Evolutionary conservation across 352 stramenopile genomes (phyloP), one percentile per base, ranked within the genome.

Genomic region (Phytophthora constricta): DNA sequence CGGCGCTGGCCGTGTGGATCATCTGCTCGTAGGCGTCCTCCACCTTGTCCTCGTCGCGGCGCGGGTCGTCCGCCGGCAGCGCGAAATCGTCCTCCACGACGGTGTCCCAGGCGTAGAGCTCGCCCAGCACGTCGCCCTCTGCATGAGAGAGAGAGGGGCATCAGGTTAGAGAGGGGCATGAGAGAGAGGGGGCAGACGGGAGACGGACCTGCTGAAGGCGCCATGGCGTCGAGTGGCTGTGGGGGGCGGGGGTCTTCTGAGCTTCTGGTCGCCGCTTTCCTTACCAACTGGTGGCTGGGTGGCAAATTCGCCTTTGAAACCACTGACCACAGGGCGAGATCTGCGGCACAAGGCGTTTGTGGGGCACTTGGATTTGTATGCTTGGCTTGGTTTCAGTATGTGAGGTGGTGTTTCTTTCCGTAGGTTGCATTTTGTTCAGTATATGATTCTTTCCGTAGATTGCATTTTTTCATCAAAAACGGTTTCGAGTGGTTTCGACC

Each of bases 11-110:
- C 34, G 82, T 59, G 57, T 82, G 72, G 62, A 95, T 90, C 34
- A 92, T 80, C 27, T 90, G 74, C 49, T 95, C 84, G 58, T 90
- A 92, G 16, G 86, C 84, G 42, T 94, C 86, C 27, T 89, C 74
- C 41, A 77, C 76, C 22, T 85, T 74, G 70, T 94, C 86, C 48
- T 93, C 86, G 56, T 93, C 86, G 58, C 80, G 79, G 34, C 82
- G 58, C 13, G 82, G 70, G 65, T 92, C 78, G 51, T 68, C 70
- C 22, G 61, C 42, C 11, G 68, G 46, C 22, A 79, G 70, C 43
- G 74, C 70, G 26, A 78, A 84, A 47, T 89, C 79, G 51, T 90
- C 81, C 37, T 92, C 82, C 54, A 93, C 86, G 31, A 68, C 70
- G 16, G 70, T 77, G 69, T 93, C 85, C 79, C 82, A 91, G 13